Percentiles rank a stretch among this genome's conserved stretches.
Evolutionary conservation across 2,329 filamentous ascomycete genomes (phyloP).

Genomic region (Calonectria ilicicola): DNA sequence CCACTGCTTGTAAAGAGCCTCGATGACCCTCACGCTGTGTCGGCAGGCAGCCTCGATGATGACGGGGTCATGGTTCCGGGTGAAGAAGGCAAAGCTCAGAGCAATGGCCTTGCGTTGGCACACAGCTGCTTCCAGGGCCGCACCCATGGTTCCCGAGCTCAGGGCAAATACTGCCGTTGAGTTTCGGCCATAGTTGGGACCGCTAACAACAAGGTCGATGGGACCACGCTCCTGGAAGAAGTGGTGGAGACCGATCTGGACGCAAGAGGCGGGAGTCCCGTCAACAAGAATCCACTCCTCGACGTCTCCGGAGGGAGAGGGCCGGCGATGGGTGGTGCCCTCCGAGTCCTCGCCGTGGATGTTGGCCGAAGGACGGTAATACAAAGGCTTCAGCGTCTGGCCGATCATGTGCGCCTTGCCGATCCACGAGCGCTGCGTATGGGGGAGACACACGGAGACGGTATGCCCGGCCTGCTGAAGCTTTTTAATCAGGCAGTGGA

Average conservation of each 20-base stretch:
- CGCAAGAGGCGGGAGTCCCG: conserved; percentile 83
- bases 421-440: conserved; percentile 96
- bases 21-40: conserved; percentile 81
- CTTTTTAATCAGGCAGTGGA: conserved; percentile 78
- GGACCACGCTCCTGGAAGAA: conserved; percentile 79
- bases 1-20: conserved; percentile 84
- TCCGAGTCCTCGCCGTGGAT: conserved; percentile 61
- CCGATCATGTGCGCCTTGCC: conserved; percentile 98
- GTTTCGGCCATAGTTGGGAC: conserved; percentile 87
- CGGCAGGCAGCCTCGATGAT: conserved; percentile 83
- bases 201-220: conserved; percentile 81
- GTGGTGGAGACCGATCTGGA: conserved; percentile 85
- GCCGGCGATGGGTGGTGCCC: conserved; percentile 72
- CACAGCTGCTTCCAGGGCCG: conserved; percentile 80
- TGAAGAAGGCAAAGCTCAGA: conserved; percentile 91
- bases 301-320: conserved; percentile 65
- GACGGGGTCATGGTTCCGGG: conserved; percentile 82
- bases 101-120: conserved; percentile 81
- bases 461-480: conserved; percentile 82
- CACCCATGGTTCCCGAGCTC: conserved; percentile 82
- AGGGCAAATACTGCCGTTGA: conserved; percentile 84
- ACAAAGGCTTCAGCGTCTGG: conserved; percentile 84
- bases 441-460: conserved; percentile 92
- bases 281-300: conserved; percentile 88
- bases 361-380: conserved; percentile 75